Base-by-base conservation (phyloP, 2,329 filamentous ascomycete genomes). In the Dothiorella sarmentorum region DNA sequence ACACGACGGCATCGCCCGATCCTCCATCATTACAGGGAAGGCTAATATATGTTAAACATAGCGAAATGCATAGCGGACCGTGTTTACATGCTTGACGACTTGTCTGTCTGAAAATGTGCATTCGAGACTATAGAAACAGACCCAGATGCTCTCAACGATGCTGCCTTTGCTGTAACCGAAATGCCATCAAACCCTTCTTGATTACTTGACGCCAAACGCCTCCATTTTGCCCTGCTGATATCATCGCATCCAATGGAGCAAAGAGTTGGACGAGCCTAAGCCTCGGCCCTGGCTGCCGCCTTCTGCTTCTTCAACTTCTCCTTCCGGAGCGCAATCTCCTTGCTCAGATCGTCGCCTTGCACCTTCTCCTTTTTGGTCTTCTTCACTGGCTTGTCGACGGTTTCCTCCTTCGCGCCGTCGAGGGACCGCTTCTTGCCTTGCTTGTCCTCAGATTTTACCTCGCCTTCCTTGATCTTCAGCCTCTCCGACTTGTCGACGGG, bases 291-390 rank as follows among this genome's bases (percentile, higher is more conserved):
- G 63, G 75, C 78, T 61, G 76, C 73, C 22, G 75, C 71, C 72
- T 82, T 82, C 64, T 79, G 73, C 63, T 77, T 74, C 67, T 75
- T 76, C 58, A 79, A 71, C 68, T 77, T 80, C 64, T 77, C 73
- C 67, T 78, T 81, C 63, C 70, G 72, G 59, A 72, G 68, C 7
- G 67, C 66, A 58, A 64, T 64, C 58, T 53, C 22, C 38, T 64
- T 63, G 40, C 31, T 42, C 29, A 59, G 29, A 24, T 62, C 56
- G n/a, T 58, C 43, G 29, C 63, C 64, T 18, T 61, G 51, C 18
- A 42, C 43, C 51, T 71, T 67, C 70, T 78, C 71, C 74, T 80
- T 80, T 82, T 89, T 90, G 67, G 82, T 82, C 38, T 68, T 64
- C 38, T 68, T 69, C 65, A 53, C 44, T 4, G 58, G 44, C 33